Evolutionary conservation across 2,329 filamentous ascomycete genomes (phyloP).

Genomic region (Nectriaceae sp.): DNA sequence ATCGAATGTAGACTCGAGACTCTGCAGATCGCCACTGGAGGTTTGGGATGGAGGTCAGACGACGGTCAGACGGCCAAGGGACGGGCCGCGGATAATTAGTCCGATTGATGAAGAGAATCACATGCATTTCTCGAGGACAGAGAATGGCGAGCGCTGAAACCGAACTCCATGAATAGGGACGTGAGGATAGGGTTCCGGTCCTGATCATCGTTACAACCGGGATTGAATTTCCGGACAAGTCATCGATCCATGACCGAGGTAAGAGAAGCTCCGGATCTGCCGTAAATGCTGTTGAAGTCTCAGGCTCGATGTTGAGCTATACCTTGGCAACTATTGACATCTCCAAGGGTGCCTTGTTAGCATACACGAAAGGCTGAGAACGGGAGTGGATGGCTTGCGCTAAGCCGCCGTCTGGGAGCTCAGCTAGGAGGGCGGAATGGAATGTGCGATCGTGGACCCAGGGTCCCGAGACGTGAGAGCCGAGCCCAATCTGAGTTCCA

Average conservation of each 20-base stretch:
- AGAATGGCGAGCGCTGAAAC: too few species aligned
- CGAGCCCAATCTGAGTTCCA: conserved; percentile 27
- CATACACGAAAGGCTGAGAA: not conserved
- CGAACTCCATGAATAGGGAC: not conserved
- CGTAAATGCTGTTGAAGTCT: too few species aligned
- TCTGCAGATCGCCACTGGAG: not conserved
- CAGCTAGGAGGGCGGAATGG: conserved; percentile 15
- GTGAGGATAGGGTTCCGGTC: not conserved
- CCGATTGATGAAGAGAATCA: conserved; percentile 9
- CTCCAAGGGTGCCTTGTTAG: not conserved
- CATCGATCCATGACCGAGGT: not conserved
- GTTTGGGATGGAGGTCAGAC: conserved; percentile 14
- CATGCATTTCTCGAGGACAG: too few species aligned
- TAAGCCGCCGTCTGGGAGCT: not conserved
- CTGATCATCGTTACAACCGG: not conserved
- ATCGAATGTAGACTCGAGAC: conserved; percentile 4
- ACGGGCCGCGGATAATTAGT: conserved; percentile 27
- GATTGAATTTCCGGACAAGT: not conserved
- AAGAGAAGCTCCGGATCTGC: not conserved
- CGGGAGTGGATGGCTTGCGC: not conserved
- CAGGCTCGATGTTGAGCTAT: not conserved
- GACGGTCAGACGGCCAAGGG: conserved; percentile 24
- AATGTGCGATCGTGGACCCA: conserved; percentile 19
- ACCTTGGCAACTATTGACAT: not conserved
- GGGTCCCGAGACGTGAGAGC: conserved; percentile 20